Percentiles rank a stretch among this genome's conserved stretches.
phyloP scores from a whole-genome alignment of 352 stramenopile species.

The Globisporangium nagaii region DNA sequence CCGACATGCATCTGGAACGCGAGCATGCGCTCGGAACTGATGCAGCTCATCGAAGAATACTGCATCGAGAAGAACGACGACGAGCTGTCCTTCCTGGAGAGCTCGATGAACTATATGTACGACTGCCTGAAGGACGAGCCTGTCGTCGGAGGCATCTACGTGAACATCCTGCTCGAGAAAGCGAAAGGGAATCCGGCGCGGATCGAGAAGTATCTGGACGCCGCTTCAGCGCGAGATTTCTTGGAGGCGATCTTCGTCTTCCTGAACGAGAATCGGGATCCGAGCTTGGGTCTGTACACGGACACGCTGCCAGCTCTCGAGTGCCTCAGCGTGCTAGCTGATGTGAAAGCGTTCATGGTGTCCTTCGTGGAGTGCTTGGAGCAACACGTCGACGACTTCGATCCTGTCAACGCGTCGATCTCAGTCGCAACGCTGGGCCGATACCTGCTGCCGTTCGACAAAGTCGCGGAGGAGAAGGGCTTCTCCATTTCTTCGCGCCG shows the following conservation, averaged over 20 bases:
- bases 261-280: constrained; percentile 73
- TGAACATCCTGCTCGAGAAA: constrained; percentile 65
- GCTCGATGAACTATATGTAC: constrained; percentile 71
- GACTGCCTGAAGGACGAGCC: constrained; percentile 70
- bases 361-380: constrained; percentile 65
- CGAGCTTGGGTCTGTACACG: constrained; percentile 65
- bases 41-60: constrained; percentile 70
- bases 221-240: constrained; percentile 47
- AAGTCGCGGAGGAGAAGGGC: constrained; percentile 31
- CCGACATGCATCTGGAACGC: constrained; percentile 78
- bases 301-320: constrained; percentile 71
- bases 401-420: constrained; percentile 61
- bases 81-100: constrained; percentile 65
- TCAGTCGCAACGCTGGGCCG: constrained; percentile 68
- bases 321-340: constrained; percentile 62
- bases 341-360: constrained; percentile 48
- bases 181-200: constrained; percentile 22
- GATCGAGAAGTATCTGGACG: constrained; percentile 52
- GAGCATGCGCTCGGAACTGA: constrained; percentile 52
- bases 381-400: constrained; percentile 48
- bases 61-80: constrained; percentile 47
- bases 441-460: constrained; percentile 73
- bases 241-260: constrained; percentile 67
- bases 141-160: constrained; percentile 63
- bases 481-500: constrained; percentile 75